Conservation (phyloP, 1,284 basidiomycete genomes). For the Ceratobasidium sp. region DNA sequence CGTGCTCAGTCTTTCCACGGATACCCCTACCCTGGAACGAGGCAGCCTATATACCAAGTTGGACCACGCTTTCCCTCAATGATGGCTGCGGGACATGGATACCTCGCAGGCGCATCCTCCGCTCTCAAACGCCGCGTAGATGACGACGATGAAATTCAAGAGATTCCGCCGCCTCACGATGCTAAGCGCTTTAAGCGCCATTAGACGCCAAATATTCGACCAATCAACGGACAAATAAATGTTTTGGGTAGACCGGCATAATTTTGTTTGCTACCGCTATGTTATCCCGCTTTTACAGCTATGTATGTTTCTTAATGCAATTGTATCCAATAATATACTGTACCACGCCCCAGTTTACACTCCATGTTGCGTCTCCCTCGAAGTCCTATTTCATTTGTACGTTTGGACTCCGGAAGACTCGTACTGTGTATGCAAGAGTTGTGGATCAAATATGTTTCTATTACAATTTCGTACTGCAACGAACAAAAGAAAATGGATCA, state of each 20-base stretch:
- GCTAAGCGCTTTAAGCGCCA: not conserved
- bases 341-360: no score
- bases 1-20: not conserved
- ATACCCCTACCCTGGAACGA: not conserved
- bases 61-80: not conserved
- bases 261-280: no score
- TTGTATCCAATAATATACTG: no score
- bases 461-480: not conserved
- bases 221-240: no score
- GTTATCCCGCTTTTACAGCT: not conserved
- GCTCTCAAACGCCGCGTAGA: not conserved
- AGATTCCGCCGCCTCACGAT: slow-evolving; percentile 12
- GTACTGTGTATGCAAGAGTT: no score
- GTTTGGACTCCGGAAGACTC: not conserved
- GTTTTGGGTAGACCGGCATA: no score
- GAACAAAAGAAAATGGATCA: no score
- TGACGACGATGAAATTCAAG: slow-evolving; percentile 21
- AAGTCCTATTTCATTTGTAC: no score
- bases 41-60: not conserved
- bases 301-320: not conserved
- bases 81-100: not conserved
- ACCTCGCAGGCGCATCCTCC: not conserved
- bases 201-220: not conserved
- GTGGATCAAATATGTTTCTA: not conserved
- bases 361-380: no score